These are phyloP conservation scores for Nectriaceae sp. DNA, from an alignment of 2,329 filamentous ascomycete genomes.

Conservation along the genomic window DNA sequence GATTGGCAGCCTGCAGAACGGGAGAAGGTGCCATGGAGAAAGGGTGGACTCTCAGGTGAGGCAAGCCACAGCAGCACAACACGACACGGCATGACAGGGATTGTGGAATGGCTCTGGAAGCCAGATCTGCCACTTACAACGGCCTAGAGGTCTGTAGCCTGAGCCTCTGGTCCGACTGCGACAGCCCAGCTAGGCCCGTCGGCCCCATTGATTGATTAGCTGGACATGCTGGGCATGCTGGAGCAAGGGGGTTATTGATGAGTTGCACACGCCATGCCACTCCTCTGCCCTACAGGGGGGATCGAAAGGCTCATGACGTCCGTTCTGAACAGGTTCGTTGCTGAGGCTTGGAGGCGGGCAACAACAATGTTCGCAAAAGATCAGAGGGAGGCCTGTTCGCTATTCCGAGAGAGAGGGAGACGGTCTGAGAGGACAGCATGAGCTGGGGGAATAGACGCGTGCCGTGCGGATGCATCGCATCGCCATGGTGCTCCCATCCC, in stretches of 20 bases:
- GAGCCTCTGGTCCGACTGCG: not conserved
- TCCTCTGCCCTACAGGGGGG: slow-evolving; percentile 22
- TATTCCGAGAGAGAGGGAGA: slow-evolving; percentile 20
- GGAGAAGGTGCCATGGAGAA: too few relatives aligned
- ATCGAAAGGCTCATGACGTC: slow-evolving; percentile 26
- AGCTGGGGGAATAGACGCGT: not conserved
- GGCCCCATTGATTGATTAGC: slow-evolving; percentile 18
- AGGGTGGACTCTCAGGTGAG: slow-evolving; percentile 25
- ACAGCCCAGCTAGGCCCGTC: not conserved
- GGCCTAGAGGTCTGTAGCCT: not conserved
- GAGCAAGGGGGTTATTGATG: slow-evolving; percentile 15
- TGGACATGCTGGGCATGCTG: slow-evolving; percentile 11
- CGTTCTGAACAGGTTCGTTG: slow-evolving; percentile 7
- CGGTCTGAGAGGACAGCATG: slow-evolving; percentile 15
- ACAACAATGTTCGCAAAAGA: slow-evolving; percentile 5
- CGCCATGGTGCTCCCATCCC: slow-evolving; percentile 7
- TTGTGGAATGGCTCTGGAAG: slow-evolving; percentile 27
- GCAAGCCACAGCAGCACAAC: slow-evolving; percentile 28
- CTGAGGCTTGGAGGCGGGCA: not conserved
- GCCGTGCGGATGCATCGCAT: slow-evolving; percentile 6
- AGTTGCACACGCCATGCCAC: slow-evolving; percentile 24
- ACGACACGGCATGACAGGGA: slow-evolving; percentile 21
- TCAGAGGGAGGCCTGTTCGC: slow-evolving; percentile 31
- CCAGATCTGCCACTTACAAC: slow-evolving; percentile 22
- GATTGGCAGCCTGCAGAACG: slow-evolving; percentile 27